Evolutionary conservation across 805 yeast species (phyloP), one percentile per base, ranked within the genome.

Genomic region (Jamesozyma lodderae): DNA sequence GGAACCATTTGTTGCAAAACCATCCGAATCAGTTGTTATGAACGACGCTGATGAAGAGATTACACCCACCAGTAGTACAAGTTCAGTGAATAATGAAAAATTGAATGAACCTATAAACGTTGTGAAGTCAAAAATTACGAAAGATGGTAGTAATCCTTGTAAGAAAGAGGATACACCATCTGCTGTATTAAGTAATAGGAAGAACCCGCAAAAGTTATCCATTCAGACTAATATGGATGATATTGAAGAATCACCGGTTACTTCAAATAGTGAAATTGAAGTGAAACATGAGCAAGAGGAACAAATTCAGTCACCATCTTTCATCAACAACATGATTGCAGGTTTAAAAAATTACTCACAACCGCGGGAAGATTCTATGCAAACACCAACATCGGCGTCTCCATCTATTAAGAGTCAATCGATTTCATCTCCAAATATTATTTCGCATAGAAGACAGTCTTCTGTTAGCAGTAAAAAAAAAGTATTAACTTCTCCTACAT

Each of bases 371-470:
- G 29, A 18, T 17, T 17, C 14, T 10, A 17, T 17, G 4, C 10
- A 29, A 3, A 16, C 36, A 14, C n/a, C 27, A 9, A 22, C 20
- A 4, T 16, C 21, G 16, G n/a, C 37, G 9, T 16, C 26, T 5
- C 15, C 36, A 17, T 24, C 34, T 4, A 13, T 31, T 4, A 37
- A 29, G 15, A 27, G 22, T 32, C 28, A 14, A 20, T 16, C 9
- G 6, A n/a, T 37, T 2, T 26, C 45, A 6, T 41, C 55, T 4
- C 61, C 62, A 3, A 49, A 41, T 32, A 57, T 57, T 13, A 57
- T 57, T 18, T 52, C 60, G 2, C 60, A 57, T 35, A 49, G 59
- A 42, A 48, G 58, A 28, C 51, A 47, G 35, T 42, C 46, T 14
- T 57, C 59, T 15, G 4, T 38, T 13, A 36, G 41, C 15, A 35